Conservation (phyloP, 1,284 basidiomycete genomes). For the Rhodotorula sp. region DNA sequence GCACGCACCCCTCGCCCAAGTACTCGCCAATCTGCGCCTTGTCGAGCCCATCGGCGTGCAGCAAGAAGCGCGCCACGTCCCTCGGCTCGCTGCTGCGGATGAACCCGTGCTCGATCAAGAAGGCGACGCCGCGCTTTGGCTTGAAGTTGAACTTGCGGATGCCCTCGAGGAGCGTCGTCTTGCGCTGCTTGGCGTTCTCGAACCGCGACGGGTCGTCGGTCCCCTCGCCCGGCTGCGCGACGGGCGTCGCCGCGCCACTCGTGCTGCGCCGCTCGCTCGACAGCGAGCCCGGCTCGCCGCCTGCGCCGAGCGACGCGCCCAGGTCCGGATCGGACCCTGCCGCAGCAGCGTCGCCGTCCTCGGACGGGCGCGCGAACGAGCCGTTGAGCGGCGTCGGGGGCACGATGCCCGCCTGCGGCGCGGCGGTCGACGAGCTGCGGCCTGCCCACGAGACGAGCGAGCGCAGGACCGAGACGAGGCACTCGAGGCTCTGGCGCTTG, state of each 20-base stretch:
- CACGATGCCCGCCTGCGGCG: slow-evolving; percentile 21
- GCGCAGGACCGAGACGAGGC: slow-evolving; percentile 78
- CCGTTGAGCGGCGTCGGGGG: slow-evolving; percentile 44
- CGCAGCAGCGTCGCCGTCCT: slow-evolving; percentile 3
- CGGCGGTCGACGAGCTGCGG: slow-evolving; percentile 45
- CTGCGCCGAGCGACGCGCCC: neutral
- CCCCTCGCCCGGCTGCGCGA: slow-evolving; percentile 54
- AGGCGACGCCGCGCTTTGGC: slow-evolving; percentile 89
- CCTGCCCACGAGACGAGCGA: slow-evolving; percentile 83
- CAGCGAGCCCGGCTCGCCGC: neutral
- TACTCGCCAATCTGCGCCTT: slow-evolving; percentile 98
- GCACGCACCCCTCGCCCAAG: slow-evolving; percentile 84
- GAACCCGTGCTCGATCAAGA: slow-evolving; percentile 85
- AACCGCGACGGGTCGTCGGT: slow-evolving; percentile 87
- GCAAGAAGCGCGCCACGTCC: slow-evolving; percentile 84
- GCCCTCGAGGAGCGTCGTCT: slow-evolving; percentile 91
- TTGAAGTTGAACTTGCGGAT: slow-evolving; percentile 99
- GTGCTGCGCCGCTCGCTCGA: slow-evolving; percentile 1
- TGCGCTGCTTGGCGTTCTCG: slow-evolving; percentile 95
- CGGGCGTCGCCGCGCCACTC: slow-evolving; percentile 60
- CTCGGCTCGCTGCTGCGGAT: slow-evolving; percentile 72
- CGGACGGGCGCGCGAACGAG: neutral
- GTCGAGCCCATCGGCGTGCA: slow-evolving; percentile 87
- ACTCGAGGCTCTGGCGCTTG: slow-evolving; percentile 83
- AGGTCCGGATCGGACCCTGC: neutral